Evolutionary conservation across 2,329 filamentous ascomycete genomes (phyloP).

Genomic region (Penicillium crustosum): DNA sequence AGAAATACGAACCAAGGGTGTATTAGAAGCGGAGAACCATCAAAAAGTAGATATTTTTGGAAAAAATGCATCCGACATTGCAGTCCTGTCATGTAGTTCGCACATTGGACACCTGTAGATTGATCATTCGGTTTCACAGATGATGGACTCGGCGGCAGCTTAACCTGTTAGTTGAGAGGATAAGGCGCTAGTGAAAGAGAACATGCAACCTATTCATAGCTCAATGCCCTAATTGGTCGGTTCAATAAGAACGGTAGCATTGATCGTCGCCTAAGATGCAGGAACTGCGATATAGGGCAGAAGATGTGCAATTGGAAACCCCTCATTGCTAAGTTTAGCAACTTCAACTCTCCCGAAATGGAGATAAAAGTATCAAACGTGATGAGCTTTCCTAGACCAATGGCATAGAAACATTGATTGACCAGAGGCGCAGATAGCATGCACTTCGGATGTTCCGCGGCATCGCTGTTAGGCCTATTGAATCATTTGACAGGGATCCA

Average conservation of each 20-base stretch:
- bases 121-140: background rate
- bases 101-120: background rate
- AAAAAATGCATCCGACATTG: background rate
- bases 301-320: background rate
- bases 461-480: background rate
- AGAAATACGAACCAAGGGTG: background rate
- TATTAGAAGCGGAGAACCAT: background rate
- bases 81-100: background rate
- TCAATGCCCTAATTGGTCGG: background rate
- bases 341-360: background rate
- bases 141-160: background rate
- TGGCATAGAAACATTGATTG: background rate
- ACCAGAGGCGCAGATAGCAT: background rate
- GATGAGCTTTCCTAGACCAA: background rate
- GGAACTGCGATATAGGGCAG: background rate
- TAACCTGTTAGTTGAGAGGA: background rate
- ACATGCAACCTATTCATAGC: background rate
- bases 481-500: background rate
- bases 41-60: background rate
- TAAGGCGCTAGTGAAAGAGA: background rate
- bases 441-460: background rate
- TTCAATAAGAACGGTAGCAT: background rate
- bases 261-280: background rate
- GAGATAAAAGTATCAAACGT: background rate
- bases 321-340: constrained; percentile 4